Evolutionary conservation across 148 eudicot genomes (phyloP), one percentile per base, ranked within the genome.

Genomic region (Heliosperma pusillum): DNA sequence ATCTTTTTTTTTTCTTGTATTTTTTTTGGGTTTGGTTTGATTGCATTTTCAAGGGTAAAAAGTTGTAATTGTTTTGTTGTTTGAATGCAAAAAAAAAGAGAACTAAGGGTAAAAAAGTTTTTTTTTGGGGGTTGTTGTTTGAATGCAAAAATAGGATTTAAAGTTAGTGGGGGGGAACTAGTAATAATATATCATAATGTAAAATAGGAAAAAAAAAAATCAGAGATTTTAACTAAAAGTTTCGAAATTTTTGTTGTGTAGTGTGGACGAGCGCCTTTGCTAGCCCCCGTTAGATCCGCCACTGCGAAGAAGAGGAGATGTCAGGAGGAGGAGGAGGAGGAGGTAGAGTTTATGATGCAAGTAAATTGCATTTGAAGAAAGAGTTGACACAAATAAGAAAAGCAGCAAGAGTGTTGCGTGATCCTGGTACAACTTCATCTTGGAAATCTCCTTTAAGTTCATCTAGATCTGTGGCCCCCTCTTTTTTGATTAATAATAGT

Each of bases 381-480:
- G 99, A 95, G 74, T 74, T 95, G 67, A 95, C 97, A n/a, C 99
- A 92, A 85, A 95, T 95, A 63, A 82, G 91, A 10, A 95, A 89
- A 77, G 96, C 99, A 12, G 86, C 99, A 10, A 72, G 89, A 44
- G 90, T 82, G 15, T 70, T 95, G 69, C 86, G 92, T 70, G 99
- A 95, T 82, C 99, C 99, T 58, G 99, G 99, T 47, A 95, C 99
- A 26, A 86, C 89, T 65, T 90, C 99, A 6, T 78, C 98, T 50
- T 91, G 93, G 97, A 84, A 89, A 81, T 91, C 98, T 11, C 98
- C 97, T 13, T 84, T 89, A 53, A 87, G 80, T 74, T 85, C 93
- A 33, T 82, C 89, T 74, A 89, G 97, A 90, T 95, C 98, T 82
- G 82, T 77, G 53, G 67, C 56, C n/a, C 74, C 81, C 25, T 70